Conservation (phyloP, 495 filamentous ascomycete species). For the Xylaria cubensis region DNA sequence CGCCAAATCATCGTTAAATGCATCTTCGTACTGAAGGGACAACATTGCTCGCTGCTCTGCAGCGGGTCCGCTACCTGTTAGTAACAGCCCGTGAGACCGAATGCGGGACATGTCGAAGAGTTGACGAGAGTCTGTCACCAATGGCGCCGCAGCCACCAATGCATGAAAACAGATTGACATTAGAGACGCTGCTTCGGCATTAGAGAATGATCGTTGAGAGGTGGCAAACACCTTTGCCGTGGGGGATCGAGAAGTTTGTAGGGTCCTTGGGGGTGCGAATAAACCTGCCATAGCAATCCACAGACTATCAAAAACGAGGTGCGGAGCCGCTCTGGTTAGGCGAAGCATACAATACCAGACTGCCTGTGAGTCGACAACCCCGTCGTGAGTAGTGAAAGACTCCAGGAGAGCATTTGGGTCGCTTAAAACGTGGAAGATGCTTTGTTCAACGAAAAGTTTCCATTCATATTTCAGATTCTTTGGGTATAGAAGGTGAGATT, state of each 20-base stretch:
- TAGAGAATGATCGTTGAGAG: constrained; percentile 44
- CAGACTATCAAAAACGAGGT: constrained; percentile 73
- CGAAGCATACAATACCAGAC: constrained; percentile 60
- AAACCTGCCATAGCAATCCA: constrained; percentile 75
- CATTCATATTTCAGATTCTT: constrained; percentile 49
- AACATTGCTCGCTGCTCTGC: constrained; percentile 51
- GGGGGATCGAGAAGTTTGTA: constrained; percentile 53
- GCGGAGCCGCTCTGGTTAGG: constrained; percentile 57
- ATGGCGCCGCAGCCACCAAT: constrained; percentile 57
- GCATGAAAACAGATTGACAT: constrained; percentile 62
- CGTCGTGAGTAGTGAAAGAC: constrained; percentile 65
- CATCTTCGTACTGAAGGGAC: constrained; percentile 62
- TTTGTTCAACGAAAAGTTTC: constrained; percentile 73
- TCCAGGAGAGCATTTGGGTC: constrained; percentile 66
- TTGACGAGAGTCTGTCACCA: constrained; percentile 50
- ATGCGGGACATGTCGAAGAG: constrained; percentile 61
- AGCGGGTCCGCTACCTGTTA: constrained; percentile 44
- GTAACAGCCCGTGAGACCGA: constrained; percentile 51
- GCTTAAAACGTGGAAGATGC: constrained; percentile 74
- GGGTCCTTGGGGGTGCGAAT: constrained; percentile 67
- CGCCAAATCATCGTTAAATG: constrained; percentile 58
- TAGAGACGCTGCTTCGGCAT: constrained; percentile 55
- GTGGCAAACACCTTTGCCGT: constrained; percentile 50
- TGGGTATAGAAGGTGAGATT: constrained; percentile 36
- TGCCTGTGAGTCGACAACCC: constrained; percentile 57